phyloP scores from a whole-genome alignment of 2,329 filamentous ascomycete species.

The Fusarium sp. region DNA sequence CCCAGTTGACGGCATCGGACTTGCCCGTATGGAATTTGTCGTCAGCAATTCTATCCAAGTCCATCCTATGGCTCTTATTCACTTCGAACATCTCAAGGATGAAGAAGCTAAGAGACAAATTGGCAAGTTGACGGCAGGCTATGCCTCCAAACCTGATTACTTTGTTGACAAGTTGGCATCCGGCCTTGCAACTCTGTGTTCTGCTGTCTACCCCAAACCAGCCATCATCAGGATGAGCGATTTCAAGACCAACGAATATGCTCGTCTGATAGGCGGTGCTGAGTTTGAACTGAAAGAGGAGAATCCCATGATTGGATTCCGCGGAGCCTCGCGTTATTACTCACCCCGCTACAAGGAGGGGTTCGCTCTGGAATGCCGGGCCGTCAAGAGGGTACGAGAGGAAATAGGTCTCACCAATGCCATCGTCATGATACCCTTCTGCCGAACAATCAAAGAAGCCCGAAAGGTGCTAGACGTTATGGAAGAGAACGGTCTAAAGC shows the following conservation, averaged over 20 bases:
- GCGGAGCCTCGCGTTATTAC: slow-evolving; percentile 57
- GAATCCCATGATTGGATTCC: slow-evolving; percentile 58
- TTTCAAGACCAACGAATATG: slow-evolving; percentile 58
- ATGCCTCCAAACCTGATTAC: slow-evolving; percentile 53
- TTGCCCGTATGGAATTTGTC: slow-evolving; percentile 57
- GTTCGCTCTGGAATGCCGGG: slow-evolving; percentile 55
- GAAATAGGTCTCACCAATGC: slow-evolving; percentile 54
- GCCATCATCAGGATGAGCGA: slow-evolving; percentile 56
- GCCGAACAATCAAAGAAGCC: slow-evolving; percentile 53
- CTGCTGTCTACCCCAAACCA: slow-evolving; percentile 54
- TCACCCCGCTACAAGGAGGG: slow-evolving; percentile 54
- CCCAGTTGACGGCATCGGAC: slow-evolving; percentile 54
- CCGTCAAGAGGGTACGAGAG: slow-evolving; percentile 54
- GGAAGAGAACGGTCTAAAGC: slow-evolving; percentile 53
- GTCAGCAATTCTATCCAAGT: slow-evolving; percentile 53
- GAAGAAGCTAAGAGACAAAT: slow-evolving; percentile 45
- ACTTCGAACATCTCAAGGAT: slow-evolving; percentile 51
- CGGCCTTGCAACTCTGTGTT: slow-evolving; percentile 54
- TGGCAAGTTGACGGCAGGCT: slow-evolving; percentile 47
- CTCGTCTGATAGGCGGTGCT: slow-evolving; percentile 54
- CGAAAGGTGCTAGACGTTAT: slow-evolving; percentile 52
- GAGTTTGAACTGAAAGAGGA: slow-evolving; percentile 56
- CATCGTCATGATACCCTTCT: slow-evolving; percentile 56
- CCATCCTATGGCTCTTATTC: slow-evolving; percentile 54
- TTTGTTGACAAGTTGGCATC: slow-evolving; percentile 54